phyloP scores from a whole-genome alignment of 169 alveolate species.

The Eimeria brunetti region DNA sequence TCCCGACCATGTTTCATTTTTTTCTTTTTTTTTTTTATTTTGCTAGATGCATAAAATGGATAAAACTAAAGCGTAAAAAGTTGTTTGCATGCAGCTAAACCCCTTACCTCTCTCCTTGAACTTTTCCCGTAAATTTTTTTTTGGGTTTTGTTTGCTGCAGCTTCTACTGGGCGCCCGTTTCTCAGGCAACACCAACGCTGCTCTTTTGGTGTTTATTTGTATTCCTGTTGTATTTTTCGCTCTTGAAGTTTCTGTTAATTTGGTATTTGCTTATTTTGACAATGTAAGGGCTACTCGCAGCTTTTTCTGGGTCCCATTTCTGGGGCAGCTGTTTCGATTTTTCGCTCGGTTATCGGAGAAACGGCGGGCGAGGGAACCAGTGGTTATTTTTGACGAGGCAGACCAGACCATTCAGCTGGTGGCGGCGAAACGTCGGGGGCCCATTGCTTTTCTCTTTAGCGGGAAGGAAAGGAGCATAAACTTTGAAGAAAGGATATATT shows the following conservation, averaged over 20 bases:
- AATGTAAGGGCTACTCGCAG: slow-evolving; percentile 75
- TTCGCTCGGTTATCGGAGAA: slow-evolving; percentile 74
- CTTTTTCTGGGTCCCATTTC: slow-evolving; percentile 79
- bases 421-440: slow-evolving; percentile 61
- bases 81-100: neutral
- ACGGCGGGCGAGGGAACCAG: slow-evolving; percentile 81
- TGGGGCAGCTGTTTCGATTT: slow-evolving; percentile 56
- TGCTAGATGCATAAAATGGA: neutral
- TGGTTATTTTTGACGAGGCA: slow-evolving; percentile 79
- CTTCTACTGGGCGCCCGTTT: slow-evolving; percentile 77
- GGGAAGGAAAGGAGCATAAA: slow-evolving; percentile 53
- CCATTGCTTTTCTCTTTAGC: slow-evolving; percentile 27
- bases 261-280: slow-evolving; percentile 81
- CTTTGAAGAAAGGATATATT: slow-evolving; percentile 83
- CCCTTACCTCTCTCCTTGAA: neutral
- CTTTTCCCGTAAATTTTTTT: neutral
- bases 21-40: neutral
- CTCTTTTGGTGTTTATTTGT: slow-evolving; percentile 70
- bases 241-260: slow-evolving; percentile 69
- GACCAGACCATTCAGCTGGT: slow-evolving; percentile 81
- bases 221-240: slow-evolving; percentile 70
- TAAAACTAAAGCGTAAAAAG: neutral
- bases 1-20: neutral
- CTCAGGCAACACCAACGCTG: slow-evolving; percentile 75
- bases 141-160: slow-evolving; percentile 69